phyloP scores from a whole-genome alignment of 495 filamentous ascomycete genomes.

The Penicillium desertorum region DNA sequence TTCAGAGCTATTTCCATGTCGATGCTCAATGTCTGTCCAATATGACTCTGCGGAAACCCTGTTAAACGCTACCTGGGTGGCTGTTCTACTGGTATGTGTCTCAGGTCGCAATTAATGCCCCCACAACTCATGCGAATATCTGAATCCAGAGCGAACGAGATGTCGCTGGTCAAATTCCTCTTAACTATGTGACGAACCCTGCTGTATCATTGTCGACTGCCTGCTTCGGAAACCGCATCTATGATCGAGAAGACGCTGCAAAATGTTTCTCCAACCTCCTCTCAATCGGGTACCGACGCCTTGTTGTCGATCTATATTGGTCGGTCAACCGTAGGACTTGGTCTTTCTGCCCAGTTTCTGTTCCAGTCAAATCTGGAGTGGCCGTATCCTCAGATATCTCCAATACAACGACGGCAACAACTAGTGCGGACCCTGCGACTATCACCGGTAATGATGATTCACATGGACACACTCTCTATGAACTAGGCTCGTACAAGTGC shows the following conservation, averaged over 20 bases:
- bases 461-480: conserved; percentile 40
- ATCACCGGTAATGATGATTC: conserved; percentile 32
- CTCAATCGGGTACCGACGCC: conserved; percentile 55
- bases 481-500: conserved; percentile 59
- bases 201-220: conserved; percentile 55
- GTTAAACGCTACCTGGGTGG: conserved; percentile 37
- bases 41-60: conserved; percentile 37
- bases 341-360: conserved; percentile 58
- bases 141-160: conserved; percentile 58
- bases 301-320: conserved; percentile 67
- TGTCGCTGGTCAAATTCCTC: conserved; percentile 56
- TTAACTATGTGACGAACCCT: conserved; percentile 60
- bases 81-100: conserved; percentile 38
- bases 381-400: conserved; percentile 27
- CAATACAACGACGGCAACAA: conserved; percentile 26
- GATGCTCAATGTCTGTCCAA: conserved; percentile 35
- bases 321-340: conserved; percentile 50
- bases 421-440: conserved; percentile 26
- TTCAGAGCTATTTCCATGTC: not conserved
- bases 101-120: not conserved
- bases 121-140: conserved; percentile 1
- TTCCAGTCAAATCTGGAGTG: conserved; percentile 30
- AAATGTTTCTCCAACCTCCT: conserved; percentile 63
- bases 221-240: conserved; percentile 56
- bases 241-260: conserved; percentile 44